Evolutionary conservation across 73 alveolate genomes (phyloP).

Genomic region (Tetrahymena borealis): DNA sequence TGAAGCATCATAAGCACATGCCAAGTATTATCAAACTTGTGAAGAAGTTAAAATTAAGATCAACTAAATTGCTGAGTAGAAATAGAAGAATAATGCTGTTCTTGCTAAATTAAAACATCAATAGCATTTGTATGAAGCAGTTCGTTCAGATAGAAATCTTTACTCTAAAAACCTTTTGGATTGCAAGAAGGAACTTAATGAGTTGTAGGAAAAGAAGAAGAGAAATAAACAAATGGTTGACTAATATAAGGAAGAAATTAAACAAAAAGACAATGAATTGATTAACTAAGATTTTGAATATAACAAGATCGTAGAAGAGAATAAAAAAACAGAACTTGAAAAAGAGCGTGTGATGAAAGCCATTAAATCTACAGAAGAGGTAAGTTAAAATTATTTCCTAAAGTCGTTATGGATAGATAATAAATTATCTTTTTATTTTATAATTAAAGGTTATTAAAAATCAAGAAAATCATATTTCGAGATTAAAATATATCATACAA

Average conservation of each 20-base stretch:
- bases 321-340: conserved; percentile 73
- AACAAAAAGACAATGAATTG: conserved; percentile 72
- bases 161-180: conserved; percentile 96
- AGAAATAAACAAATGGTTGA: conserved; percentile 84
- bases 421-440: not conserved
- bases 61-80: conserved; percentile 84
- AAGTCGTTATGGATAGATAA: not conserved
- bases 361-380: conserved; percentile 85
- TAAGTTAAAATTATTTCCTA: not conserved
- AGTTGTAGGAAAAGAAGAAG: conserved; percentile 80
- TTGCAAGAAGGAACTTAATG: conserved; percentile 89
- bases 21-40: conserved; percentile 86
- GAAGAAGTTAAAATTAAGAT: conserved; percentile 93
- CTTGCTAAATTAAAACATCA: conserved; percentile 98
- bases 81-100: conserved; percentile 90
- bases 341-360: conserved; percentile 79
- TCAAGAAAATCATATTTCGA: conserved; percentile 90
- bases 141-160: conserved; percentile 95
- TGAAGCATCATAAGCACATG: conserved; percentile 96
- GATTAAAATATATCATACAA: conserved; percentile 87
- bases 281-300: conserved; percentile 72
- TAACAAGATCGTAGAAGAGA: conserved; percentile 74
- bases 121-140: conserved; percentile 96
- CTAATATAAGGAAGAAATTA: conserved; percentile 88
- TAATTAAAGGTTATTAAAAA: conserved; percentile 61